Conservation (phyloP, 108 stramenopile species). For the Fistulifera pelliculosa region DNA sequence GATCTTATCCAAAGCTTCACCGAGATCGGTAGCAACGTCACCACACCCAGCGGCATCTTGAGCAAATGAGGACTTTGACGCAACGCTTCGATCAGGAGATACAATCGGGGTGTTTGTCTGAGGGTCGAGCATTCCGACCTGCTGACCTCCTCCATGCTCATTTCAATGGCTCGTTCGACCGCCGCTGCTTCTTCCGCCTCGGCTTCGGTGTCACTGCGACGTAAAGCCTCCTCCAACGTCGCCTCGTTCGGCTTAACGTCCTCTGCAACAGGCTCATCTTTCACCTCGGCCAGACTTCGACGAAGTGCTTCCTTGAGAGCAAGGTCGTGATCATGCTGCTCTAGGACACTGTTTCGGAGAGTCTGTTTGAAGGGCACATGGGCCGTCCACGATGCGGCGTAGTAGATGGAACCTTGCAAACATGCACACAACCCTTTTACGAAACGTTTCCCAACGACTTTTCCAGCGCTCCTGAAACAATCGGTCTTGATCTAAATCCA, state of each 20-base stretch:
- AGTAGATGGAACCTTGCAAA: too few relatives aligned
- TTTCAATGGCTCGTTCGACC: neutral
- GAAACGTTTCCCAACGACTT: neutral
- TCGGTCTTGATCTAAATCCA: constrained; percentile 43
- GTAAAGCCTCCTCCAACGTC: neutral
- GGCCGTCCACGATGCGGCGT: too few relatives aligned
- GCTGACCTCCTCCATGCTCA: constrained; percentile 6
- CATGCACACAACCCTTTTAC: neutral
- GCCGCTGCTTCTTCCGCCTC: constrained; percentile 2
- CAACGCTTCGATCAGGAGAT: too few relatives aligned
- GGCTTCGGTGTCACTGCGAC: neutral
- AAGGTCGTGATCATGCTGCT: constrained; percentile 16
- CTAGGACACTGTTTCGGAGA: too few relatives aligned
- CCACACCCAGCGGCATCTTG: constrained; percentile 66
- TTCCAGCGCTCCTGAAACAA: constrained; percentile 63
- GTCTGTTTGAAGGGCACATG: too few relatives aligned
- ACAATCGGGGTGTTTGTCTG: too few relatives aligned
- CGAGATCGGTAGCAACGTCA: constrained; percentile 60
- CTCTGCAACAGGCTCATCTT: neutral
- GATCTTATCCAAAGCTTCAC: constrained; percentile 39
- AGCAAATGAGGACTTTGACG: constrained; percentile 30
- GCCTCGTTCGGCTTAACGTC: neutral
- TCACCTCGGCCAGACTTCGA: constrained; percentile 34
- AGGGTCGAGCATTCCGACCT: neutral
- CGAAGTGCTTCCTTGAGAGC: constrained; percentile 53